phyloP scores from a whole-genome alignment of 257 asterid species.

The Buddleja alternifolia region DNA sequence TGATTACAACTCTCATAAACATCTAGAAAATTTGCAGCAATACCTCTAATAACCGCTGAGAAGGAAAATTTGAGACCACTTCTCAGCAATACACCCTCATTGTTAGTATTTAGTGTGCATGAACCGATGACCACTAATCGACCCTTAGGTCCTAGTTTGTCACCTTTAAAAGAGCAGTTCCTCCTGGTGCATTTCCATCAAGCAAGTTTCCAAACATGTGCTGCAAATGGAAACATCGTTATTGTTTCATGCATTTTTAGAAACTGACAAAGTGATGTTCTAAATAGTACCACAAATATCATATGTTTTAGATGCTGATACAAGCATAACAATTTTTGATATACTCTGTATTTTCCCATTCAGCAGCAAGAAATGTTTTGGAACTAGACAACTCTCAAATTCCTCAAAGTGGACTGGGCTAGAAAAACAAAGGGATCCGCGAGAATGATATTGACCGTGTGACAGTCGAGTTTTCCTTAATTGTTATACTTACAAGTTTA shows the following conservation, averaged over 20 bases:
- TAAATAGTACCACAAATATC: too few species aligned
- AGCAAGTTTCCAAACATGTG: conserved; percentile 48
- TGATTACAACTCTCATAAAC: neutral
- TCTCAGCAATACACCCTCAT: conserved; percentile 14
- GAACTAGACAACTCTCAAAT: too few species aligned
- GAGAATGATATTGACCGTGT: too few species aligned
- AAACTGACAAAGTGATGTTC: too few species aligned
- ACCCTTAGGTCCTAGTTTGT: conserved; percentile 40
- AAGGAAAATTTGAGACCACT: conserved; percentile 37
- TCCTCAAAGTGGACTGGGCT: too few species aligned
- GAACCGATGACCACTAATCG: neutral
- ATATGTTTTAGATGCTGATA: too few species aligned
- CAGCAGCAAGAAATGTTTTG: too few species aligned
- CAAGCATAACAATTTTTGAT: too few species aligned
- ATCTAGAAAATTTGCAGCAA: neutral
- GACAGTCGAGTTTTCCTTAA: too few species aligned
- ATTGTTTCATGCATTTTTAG: neutral
- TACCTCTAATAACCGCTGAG: conserved; percentile 27
- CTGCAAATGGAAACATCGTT: conserved; percentile 45
- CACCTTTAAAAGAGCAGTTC: conserved; percentile 45
- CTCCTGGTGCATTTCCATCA: conserved; percentile 58
- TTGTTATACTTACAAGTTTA: too few species aligned
- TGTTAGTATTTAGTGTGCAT: neutral
- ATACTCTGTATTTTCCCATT: too few species aligned
- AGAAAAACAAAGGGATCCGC: too few species aligned